phyloP scores from a whole-genome alignment of 805 yeast genomes.

The Torulaspora quercuum region DNA sequence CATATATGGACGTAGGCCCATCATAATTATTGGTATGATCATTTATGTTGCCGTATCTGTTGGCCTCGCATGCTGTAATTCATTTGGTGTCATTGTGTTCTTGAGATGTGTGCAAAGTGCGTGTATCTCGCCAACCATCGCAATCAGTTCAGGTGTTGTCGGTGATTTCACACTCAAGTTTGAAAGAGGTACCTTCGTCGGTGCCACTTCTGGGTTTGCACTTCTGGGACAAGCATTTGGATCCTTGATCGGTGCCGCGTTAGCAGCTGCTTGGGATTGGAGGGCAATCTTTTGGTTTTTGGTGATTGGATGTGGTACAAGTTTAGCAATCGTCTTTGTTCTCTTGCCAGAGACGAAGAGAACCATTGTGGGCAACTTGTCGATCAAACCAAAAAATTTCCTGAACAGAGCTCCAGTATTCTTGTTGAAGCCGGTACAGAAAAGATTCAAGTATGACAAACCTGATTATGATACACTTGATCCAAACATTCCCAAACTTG shows the following conservation, averaged over 20 bases:
- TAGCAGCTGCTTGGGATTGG: slow-evolving; percentile 55
- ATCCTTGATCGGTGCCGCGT: slow-evolving; percentile 54
- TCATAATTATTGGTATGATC: slow-evolving; percentile 52
- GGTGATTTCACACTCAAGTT: slow-evolving; percentile 65
- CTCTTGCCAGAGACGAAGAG: slow-evolving; percentile 73
- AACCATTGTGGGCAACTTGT: slow-evolving; percentile 67
- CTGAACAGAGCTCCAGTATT: slow-evolving; percentile 47
- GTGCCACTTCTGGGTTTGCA: slow-evolving; percentile 60
- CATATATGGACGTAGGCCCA: slow-evolving; percentile 65
- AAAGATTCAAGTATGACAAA: slow-evolving; percentile 26
- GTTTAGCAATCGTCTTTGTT: slow-evolving; percentile 36
- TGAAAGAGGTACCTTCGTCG: slow-evolving; percentile 68
- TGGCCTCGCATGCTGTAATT: slow-evolving; percentile 59
- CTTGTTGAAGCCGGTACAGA: slow-evolving; percentile 19
- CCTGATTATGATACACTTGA: slow-evolving; percentile 35
- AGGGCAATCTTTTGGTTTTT: slow-evolving; percentile 74
- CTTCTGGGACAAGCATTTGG: slow-evolving; percentile 75
- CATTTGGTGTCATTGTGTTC: slow-evolving; percentile 58
- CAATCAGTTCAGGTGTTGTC: slow-evolving; percentile 63
- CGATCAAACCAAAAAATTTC: slow-evolving; percentile 48
- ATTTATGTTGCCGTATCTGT: slow-evolving; percentile 58
- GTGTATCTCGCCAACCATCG: slow-evolving; percentile 69
- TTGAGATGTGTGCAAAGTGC: slow-evolving; percentile 68
- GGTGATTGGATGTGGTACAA: slow-evolving; percentile 56
- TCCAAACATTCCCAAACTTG: slow-evolving; percentile 26